phyloP scores from a whole-genome alignment of 768 basidiomycete species.

The Kwoniella sp. region DNA sequence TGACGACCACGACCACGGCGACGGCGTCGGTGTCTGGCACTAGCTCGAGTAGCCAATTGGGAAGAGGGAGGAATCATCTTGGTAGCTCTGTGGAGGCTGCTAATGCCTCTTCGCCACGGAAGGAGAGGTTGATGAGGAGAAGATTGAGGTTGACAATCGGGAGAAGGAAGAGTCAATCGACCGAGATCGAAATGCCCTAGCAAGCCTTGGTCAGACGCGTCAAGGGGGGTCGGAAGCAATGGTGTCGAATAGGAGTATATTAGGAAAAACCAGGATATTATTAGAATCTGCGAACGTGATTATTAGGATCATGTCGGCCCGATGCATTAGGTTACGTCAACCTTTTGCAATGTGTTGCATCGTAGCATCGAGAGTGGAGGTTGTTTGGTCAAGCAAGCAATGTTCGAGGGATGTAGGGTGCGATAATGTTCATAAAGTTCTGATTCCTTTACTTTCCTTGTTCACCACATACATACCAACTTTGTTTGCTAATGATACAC shows the following conservation, averaged over 20 bases:
- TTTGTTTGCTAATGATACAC: no score
- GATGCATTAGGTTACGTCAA: not conserved
- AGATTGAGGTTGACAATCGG: not conserved
- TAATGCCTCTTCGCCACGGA: not conserved
- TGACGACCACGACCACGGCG: no score
- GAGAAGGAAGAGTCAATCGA: not conserved
- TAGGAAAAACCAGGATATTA: no score
- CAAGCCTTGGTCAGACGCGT: no score
- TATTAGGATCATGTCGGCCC: not conserved
- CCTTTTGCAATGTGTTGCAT: not conserved
- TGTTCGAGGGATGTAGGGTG: not conserved
- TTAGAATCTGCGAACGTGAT: no score
- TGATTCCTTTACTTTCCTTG: not conserved
- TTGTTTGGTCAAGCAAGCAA: constrained; percentile 4
- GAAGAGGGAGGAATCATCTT: not conserved
- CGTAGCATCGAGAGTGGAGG: not conserved
- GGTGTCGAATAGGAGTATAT: no score
- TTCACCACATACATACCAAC: no score
- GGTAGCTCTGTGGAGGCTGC: not conserved
- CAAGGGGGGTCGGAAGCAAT: no score
- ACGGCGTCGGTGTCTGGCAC: no score
- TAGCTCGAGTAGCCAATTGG: no score
- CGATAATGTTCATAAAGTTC: no score
- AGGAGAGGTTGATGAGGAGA: not conserved
- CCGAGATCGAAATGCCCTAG: not conserved